Conservation (phyloP, 2,329 filamentous ascomycete species). For the Tricladium varicosporioides region DNA sequence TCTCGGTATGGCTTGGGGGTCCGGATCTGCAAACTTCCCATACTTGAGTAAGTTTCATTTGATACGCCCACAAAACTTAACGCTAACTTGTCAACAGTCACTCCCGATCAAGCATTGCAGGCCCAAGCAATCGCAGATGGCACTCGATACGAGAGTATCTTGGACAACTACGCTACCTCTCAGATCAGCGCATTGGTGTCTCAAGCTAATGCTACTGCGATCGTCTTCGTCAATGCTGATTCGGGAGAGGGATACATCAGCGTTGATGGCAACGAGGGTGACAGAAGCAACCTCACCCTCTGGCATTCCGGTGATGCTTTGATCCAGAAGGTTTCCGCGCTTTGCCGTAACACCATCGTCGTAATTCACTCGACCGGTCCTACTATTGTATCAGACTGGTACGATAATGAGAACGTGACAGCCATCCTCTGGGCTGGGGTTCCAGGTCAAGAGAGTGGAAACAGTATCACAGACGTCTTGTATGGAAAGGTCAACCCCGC, state of each 20-base stretch:
- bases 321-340: slow-evolving; percentile 73
- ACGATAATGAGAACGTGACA: slow-evolving; percentile 74
- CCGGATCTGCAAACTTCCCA: slow-evolving; percentile 69
- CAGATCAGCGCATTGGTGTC: slow-evolving; percentile 59
- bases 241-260: slow-evolving; percentile 84
- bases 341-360: slow-evolving; percentile 87
- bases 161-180: slow-evolving; percentile 67
- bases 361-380: slow-evolving; percentile 84
- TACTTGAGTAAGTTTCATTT: slow-evolving; percentile 50
- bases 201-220: slow-evolving; percentile 64
- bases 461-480: slow-evolving; percentile 76
- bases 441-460: slow-evolving; percentile 81
- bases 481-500: slow-evolving; percentile 78
- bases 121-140: slow-evolving; percentile 59
- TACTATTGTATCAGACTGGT: slow-evolving; percentile 73
- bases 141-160: slow-evolving; percentile 62
- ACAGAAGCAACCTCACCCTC: slow-evolving; percentile 88
- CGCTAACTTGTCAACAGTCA: slow-evolving; percentile 42
- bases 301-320: slow-evolving; percentile 81
- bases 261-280: slow-evolving; percentile 80
- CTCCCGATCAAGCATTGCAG: slow-evolving; percentile 71
- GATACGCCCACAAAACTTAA: background rate
- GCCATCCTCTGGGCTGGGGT: slow-evolving; percentile 81
- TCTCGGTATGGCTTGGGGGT: slow-evolving; percentile 77
- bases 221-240: slow-evolving; percentile 89